Evolutionary conservation across 108 stramenopile species (phyloP), one percentile per base, ranked within the genome.

Genomic region (Skeletonema tropicum): DNA sequence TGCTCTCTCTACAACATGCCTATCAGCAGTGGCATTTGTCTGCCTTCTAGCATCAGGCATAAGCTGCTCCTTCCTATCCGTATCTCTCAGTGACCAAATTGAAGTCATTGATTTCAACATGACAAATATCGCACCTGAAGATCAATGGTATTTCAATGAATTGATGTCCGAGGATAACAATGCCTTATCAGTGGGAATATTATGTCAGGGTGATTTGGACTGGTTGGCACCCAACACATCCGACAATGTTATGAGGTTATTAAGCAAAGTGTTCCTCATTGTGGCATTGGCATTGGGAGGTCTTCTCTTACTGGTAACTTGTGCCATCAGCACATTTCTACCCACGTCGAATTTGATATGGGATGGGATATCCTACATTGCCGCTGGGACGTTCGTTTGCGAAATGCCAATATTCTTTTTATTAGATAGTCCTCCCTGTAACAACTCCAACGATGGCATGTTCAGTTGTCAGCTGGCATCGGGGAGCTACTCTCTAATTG

Each of bases 401-500:
- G 29, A 74, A 8, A 39, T 80, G 30, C 73, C 79, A 8, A 45
- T 69, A 10, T 80, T 80, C 29, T 58, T 73, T 12, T 41, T 80
- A 46, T 25, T 80, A 1, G 68, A 69, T 25, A 63, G 60, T 23
- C 62, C 41, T 35, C 65, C 67, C 0, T 80, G 79, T 32, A 67
- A 52, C 30, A 31, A 42, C 13, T 29, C 7, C 49, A 38, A 57
- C n/a, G n/a, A n/a, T 29, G 49, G 58, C 36, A 32, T 25, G 19
- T 42, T 31, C 25, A 15, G 12, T 35, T 83, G 80, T 66, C 23
- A 52, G 1, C 14, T 83, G 30, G 39, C 39, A 2, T 55, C 29
- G 0, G 82, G 75, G 12, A 76, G 82, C 75, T 64, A 68, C 17
- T 19, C 64, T 1, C 25, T 83, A 10, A 42, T 83, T 64, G 33